Conservation (phyloP, 2,329 filamentous ascomycete species). For the Pseudogymnoascus sp. region DNA sequence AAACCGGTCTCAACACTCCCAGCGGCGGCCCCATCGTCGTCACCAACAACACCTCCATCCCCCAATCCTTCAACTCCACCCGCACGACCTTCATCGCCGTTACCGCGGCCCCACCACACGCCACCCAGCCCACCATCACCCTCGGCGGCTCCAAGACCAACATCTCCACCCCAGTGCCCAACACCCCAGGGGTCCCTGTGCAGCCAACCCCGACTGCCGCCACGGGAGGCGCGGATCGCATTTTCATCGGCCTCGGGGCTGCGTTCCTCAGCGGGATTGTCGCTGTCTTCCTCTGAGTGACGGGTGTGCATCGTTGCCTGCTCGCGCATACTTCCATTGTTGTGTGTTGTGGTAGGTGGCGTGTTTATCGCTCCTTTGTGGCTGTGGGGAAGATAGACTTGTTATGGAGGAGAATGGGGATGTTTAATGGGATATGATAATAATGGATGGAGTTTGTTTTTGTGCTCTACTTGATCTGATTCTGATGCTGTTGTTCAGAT, state of each 20-base stretch:
- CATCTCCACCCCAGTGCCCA: background rate
- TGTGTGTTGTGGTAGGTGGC: background rate
- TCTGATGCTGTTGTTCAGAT: background rate
- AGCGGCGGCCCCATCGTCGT: background rate
- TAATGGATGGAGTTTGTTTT: background rate
- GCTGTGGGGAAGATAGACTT: background rate
- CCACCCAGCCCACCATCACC: background rate
- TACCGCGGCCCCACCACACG: constrained; percentile 10
- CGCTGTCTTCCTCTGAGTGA: background rate
- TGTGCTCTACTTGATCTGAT: background rate
- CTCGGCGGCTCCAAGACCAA: background rate
- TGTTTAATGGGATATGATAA: background rate
- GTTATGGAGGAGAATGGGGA: background rate
- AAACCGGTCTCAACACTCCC: background rate
- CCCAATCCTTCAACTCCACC: background rate
- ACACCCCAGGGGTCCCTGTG: background rate
- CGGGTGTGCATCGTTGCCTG: background rate
- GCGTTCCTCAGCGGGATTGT: background rate
- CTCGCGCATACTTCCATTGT: background rate
- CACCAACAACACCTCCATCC: background rate
- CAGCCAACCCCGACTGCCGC: background rate
- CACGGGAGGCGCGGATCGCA: background rate
- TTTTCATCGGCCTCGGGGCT: background rate
- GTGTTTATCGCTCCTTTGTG: background rate
- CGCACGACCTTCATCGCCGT: constrained; percentile 15